A percentile compares a stretch with the other conserved stretches of the same genome.
phyloP scores from a whole-genome alignment of 306 rosid genomes.

The Acmispon strigosus region DNA sequence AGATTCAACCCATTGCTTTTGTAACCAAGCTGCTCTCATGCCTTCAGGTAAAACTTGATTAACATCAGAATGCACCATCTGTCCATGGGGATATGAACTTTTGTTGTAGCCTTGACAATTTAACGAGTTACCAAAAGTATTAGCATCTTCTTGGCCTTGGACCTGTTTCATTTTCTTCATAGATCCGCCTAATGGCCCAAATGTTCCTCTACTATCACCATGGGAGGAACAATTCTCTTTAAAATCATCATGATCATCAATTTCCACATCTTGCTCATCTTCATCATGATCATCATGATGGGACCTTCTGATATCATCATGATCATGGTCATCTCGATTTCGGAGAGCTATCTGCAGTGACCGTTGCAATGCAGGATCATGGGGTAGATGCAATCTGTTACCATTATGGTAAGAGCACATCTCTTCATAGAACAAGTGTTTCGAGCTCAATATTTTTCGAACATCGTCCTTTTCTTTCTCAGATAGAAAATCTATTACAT shows the following conservation, averaged over 20 bases:
- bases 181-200: conserved; percentile 40
- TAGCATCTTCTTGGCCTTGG: conserved; percentile 44
- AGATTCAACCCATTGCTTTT: conserved; percentile 69
- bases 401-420: conserved; percentile 94
- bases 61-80: conserved; percentile 38
- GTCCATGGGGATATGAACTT: conserved; percentile 41
- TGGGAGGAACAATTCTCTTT: conserved; percentile 52
- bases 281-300: conserved; percentile 62
- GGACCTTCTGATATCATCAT: conserved; percentile 55
- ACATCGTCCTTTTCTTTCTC: conserved; percentile 91
- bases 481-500: conserved; percentile 45
- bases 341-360: conserved; percentile 77
- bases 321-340: conserved; percentile 67
- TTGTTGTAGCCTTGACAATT: conserved; percentile 47
- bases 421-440: conserved; percentile 89
- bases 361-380: conserved; percentile 77
- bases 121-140: conserved; percentile 33
- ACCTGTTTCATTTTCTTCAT: conserved; percentile 55
- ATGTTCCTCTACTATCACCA: conserved; percentile 41
- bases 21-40: conserved; percentile 46
- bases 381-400: conserved; percentile 83
- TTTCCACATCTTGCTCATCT: conserved; percentile 61
- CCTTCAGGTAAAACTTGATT: conserved; percentile 52
- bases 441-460: conserved; percentile 78
- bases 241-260: conserved; percentile 53